Base-by-base conservation (phyloP, 768 basidiomycete genomes). In the Xerocomellus amylosporus region DNA sequence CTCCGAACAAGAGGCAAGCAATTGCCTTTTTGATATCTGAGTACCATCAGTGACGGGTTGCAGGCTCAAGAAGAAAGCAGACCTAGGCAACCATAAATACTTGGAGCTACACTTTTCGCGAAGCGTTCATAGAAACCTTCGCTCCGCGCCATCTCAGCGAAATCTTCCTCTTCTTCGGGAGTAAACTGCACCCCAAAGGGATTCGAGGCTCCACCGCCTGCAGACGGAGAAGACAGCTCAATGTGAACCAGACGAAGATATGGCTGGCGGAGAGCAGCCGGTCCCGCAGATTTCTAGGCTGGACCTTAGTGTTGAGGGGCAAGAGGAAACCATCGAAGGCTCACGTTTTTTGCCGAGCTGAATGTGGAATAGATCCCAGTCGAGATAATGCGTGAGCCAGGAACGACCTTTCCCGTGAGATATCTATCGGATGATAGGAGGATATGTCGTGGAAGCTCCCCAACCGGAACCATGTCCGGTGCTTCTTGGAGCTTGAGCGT, bases 391-490 rank as follows among this genome's bases (percentile, higher is more conserved):
- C 97, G 78, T n/a, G 94, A 93, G 2, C 97, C 97, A 5, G 97
- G 97, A 10, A 98, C 90, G 10, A 98, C 95, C 66, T 87, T 87
- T 0, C 92, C 93, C 0, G 95, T 93, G 50, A 98, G 77, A 65
- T 93, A 87, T 70, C 96, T 78, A 70, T 99, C 97, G 5, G 85
- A 85, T 28, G 91, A 95, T 24, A 99, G 77, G 47, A 96, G 79
- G 81, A 99, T 93, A 68, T 98, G 97, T 46, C 95, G 75, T 9
- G 97, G 97, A 39, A 99, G 77, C 67, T 99, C 97, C 79, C 97
- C 97, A 24, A 98, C 95, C 0, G 97, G 97, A 2, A 99, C 97
- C 93, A 98, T 97, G 70, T 99, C 97, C 0, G 97, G 97, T 17
- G 96, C 95, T 72, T 99, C 97, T 72, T 99, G 97, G 13, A 99